Base-by-base conservation (phyloP, 208 protist genomes). In the Acanthamoeba royreba region DNA sequence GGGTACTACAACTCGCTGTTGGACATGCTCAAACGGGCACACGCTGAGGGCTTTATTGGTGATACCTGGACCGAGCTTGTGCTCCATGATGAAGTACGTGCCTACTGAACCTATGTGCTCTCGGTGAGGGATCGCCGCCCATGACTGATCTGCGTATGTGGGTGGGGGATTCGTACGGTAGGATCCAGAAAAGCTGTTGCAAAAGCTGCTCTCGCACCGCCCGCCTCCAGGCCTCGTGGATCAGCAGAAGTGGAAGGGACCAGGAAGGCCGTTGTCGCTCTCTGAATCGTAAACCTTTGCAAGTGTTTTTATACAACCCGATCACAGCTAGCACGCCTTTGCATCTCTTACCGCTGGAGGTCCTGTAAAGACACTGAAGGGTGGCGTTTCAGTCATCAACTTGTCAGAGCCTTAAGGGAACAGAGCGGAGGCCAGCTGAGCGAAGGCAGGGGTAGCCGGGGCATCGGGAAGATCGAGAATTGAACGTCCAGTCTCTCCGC, bases 401-500 rank as follows among this genome's bases (percentile, higher is more conserved):
- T n/a, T n/a, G 22, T 22, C 13, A 58, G 22, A 58, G 49, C 49
- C 49, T 74, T 35, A 74, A 35, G 63, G n/a, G 22, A 74, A 35
- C 11, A 86, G 74, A 19, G 74, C 38, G 28, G 38, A 17, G 19
- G 45, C 74, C 8, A 86, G 28, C n/a, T 2, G 8, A 35, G 74
- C 74, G 42, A 86, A 86, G 2, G 74, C 74, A 25, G 38, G 42
- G 2, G 38, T 35, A 35, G 43, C 38, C 22, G 81, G 81, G 7
- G 81, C n/a, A 31, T 89, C 49, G 28, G 81, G 9, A 19, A 46
- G 31, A 35, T 89, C 91, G 46, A 96, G 85, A 42, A 95, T 93
- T 28, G 38, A 55, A 42, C 83, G 89, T 15, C 95, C 95, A 22
- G 93, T 93, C 47, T 97, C 95, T n/a, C 92, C 94, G 33, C 94